Evolutionary conservation across 1,139 yeast species (phyloP), one percentile per base, ranked within the genome.

Genomic region (Suhomyces taliae): DNA sequence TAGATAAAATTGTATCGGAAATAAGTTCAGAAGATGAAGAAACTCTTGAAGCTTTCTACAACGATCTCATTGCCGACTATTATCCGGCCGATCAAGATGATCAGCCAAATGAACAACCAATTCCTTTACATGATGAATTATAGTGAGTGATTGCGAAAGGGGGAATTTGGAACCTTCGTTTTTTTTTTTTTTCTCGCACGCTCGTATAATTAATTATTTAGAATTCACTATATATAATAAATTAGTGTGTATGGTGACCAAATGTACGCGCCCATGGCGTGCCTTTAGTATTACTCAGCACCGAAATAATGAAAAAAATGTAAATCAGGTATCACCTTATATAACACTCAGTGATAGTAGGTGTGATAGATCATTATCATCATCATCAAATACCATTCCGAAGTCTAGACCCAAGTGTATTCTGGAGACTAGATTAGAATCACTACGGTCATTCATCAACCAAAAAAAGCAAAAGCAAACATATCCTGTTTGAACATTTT

Each of bases 21-120:
- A 36, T 46, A 6, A 37, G 34, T 12, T 24, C 12, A 12, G 46
- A 36, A n/a, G 44, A 43, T 29, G 45, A 39, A 24, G 38, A 39
- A 4, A 31, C 27, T 12, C 34, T 46, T 10, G 14, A 39, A 6
- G 37, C 34, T 12, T 12, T 46, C n/a, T 40, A 39, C 26, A 29
- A 11, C 4, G 7, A 29, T 4, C 32, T 29, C 7, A 11, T 29
- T 29, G 9, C 7, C 10, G 32, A 10, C 32, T 8, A 29, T 8
- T 8, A 29, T 29, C 9, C n/a, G 32, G n/a, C 11, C 32, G 32
- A 4, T 11, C 11, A 29, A 9, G 32, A 29, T 29, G 32, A 3
- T 9, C 7, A 9, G 3, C n/a, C 7, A 9, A 7, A 11, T 11
- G n/a, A 9, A 9, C 11, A 29, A 29, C 32, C 6, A 9, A 7